Conservation (phyloP, 2,329 filamentous ascomycete species). For the Hysterium pulicare region DNA sequence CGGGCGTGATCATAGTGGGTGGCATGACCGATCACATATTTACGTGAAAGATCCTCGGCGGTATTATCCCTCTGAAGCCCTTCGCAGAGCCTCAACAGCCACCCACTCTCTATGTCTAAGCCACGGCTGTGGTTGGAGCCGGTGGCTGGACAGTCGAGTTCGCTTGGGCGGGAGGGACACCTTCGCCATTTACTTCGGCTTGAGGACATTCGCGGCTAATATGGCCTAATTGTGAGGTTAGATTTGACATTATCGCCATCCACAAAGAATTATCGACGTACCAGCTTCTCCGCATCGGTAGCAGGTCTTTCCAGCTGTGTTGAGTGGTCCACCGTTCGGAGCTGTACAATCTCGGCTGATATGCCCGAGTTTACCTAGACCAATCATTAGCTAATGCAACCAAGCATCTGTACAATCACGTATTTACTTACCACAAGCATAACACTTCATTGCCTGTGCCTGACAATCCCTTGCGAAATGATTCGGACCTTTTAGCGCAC, state of each 20-base stretch:
- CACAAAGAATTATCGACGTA: too few species aligned
- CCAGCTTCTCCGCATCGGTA: conserved; percentile 95
- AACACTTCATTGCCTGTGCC: conserved; percentile 98
- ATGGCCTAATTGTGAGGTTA: too few species aligned
- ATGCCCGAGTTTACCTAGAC: conserved; percentile 64
- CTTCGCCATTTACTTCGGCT: conserved; percentile 55
- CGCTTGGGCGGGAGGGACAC: conserved; percentile 25
- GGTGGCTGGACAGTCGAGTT: conserved; percentile 37
- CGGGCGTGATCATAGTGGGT: too few species aligned
- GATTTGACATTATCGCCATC: too few species aligned
- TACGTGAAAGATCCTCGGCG: too few species aligned
- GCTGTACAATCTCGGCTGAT: conserved; percentile 95
- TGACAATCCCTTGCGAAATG: conserved; percentile 98
- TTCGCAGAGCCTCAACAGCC: not conserved
- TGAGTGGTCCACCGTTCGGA: conserved; percentile 91
- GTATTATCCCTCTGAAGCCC: not conserved
- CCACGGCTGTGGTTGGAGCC: conserved; percentile 41
- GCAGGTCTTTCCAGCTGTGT: conserved; percentile 96
- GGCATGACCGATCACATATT: too few species aligned
- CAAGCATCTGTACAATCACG: too few species aligned
- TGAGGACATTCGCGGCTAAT: conserved; percentile 94
- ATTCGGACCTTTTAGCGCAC: too few species aligned
- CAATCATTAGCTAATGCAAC: too few species aligned
- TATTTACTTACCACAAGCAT: conserved; percentile 91
- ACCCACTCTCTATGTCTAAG: conserved; percentile 19